A percentile compares a stretch with the other conserved stretches of the same genome.
Evolutionary conservation across 192 early-diverging fungal genomes (phyloP).

Genomic region (Funneliformis mosseae): DNA sequence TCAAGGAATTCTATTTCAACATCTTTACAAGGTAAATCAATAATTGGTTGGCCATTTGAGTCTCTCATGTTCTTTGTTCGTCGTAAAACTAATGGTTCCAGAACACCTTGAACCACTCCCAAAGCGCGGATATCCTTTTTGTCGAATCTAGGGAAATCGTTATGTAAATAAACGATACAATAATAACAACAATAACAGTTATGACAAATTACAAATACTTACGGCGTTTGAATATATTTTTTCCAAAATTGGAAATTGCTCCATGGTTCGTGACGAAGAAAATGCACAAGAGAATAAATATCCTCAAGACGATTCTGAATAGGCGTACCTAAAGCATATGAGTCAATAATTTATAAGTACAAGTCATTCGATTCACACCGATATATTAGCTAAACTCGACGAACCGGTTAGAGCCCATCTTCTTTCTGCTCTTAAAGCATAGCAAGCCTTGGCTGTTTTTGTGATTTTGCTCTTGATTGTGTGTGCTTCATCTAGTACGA

Average conservation of each 20-base stretch:
- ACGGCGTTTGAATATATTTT: conserved; percentile 74
- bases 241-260: conserved; percentile 75
- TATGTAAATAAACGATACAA: not conserved
- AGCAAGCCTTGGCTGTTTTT: conserved; percentile 72
- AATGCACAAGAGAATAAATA: conserved; percentile 81
- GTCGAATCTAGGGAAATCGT: not conserved
- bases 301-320: conserved; percentile 87
- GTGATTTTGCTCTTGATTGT: conserved; percentile 83
- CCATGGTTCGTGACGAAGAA: conserved; percentile 75
- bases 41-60: conserved; percentile 74
- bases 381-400: not conserved
- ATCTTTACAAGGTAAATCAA: conserved; percentile 71
- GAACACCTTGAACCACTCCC: conserved; percentile 61
- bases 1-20: conserved; percentile 65
- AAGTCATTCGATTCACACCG: not conserved
- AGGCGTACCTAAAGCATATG: conserved; percentile 68
- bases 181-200: not conserved
- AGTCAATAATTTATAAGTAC: not conserved
- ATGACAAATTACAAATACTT: conserved; percentile 51
- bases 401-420: conserved; percentile 82
- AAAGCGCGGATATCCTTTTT: conserved; percentile 50
- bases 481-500: conserved; percentile 96
- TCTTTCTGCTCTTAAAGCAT: conserved; percentile 62
- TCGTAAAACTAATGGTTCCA: conserved; percentile 78
- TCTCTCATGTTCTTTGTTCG: conserved; percentile 84